Base-by-base conservation (phyloP, 257 asterid genomes). In the Solanum phureja region DNA sequence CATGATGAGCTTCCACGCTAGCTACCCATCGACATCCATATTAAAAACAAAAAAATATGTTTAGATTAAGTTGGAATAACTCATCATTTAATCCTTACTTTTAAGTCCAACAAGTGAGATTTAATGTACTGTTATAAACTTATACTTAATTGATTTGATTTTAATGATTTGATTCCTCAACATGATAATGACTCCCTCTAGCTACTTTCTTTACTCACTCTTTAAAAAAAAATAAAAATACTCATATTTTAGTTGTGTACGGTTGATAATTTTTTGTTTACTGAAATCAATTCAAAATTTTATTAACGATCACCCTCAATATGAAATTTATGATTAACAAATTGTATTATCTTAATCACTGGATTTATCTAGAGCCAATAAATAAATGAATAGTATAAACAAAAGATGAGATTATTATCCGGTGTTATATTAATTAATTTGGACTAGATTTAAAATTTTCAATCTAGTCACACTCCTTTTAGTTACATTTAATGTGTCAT, bases 1-100 rank as follows among this genome's bases (percentile, higher is more conserved):
- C 87, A 90, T 90, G 68, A 89, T 89, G 92, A 68, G 86, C 91
- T 90, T 92, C 94, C 94, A 93, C 93, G 87, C 89, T 52, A 86
- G 69, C 75, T 69, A 87, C 90, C 84, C 24, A 89, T 87, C 88
- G 21, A 79, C 86, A 40, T 87, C 90, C 16, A 83, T 21, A 24
- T 74, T 74, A 81, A 79, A 83, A 81, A 81, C 69, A 74, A 31
- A 46, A 81, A 81, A 24, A 13, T 27, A 44, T 81, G 29, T 52
- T 27, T 6, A 83, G 77, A 90, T 89, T 75, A 87, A 89, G 85
- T 82, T 31, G 85, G 87, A 84, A 77, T 60, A 76, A 16, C 40
- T 69, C 58, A 72, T 84, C 73, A 76, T n/a, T 88, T 88, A 86
- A 88, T 69, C 88, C 42, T 42, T 66, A n/a, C 83, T 85, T 85